Evolutionary conservation across 805 yeast species (phyloP), one percentile per base, ranked within the genome.

Genomic region (Hanseniaspora nectarophila): DNA sequence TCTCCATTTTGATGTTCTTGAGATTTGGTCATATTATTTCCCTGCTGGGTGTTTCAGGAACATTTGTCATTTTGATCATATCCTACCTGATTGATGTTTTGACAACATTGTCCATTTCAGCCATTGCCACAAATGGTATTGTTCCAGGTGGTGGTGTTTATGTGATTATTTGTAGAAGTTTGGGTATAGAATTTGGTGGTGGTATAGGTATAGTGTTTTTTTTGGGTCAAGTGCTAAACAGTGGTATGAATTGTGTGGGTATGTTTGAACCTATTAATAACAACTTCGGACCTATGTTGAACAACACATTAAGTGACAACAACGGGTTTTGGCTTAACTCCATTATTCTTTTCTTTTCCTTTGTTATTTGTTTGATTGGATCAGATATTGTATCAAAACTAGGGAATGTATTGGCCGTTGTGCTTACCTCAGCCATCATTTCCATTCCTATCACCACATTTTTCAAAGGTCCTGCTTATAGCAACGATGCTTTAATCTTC

Each of bases 131-230:
- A 1, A 92, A 92, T 63, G 99, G 99, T 21, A 87, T 95, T 0
- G 97, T 92, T 2, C 77, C 88, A 58, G 97, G 97, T 13, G 99
- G 99, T 15, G 99, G 99, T 45, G 97, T 97, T 0, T 92, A 92
- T 64, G 92, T 88, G 61, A 92, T 92, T 97, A 87, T 92, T 55
- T 84, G 95, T 32, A 74, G 99, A 58, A 82, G 95, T 32, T 70
- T 92, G 55, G 99, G 99, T 0, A 96, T 97, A 3, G 99, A 92
- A 64, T 92, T 92, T 67, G 99, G 99, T 26, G 98, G 98, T 3
- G 84, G 96, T 4, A 90, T 92, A 57, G 99, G 99, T 1, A 73
- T 92, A 28, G 90, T 92, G 23, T 92, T 92, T 65, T 94, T 83
- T 62, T 73, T 92, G 50, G 99, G 99, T 0, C 99, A 92, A 68